phyloP scores from a whole-genome alignment of 1,139 yeast species.

The Suhomyces yuchorum region DNA sequence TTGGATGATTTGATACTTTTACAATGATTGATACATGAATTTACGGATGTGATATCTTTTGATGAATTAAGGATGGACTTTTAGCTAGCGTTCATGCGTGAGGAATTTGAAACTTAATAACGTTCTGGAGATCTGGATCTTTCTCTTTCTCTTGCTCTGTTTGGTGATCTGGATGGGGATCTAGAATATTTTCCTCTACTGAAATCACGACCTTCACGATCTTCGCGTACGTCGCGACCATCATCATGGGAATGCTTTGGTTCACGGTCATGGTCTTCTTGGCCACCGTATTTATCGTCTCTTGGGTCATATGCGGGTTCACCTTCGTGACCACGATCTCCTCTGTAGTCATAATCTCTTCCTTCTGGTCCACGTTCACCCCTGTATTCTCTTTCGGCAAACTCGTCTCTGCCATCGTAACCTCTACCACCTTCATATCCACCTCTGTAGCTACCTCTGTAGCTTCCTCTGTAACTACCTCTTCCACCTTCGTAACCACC shows the following conservation, averaged over 20 bases:
- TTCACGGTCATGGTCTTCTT: slow-evolving; percentile 17
- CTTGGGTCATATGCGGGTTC: slow-evolving; percentile 27
- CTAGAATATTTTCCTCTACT: slow-evolving; percentile 38
- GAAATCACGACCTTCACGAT: slow-evolving; percentile 18
- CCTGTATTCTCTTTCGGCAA: slow-evolving; percentile 20
- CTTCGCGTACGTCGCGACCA: slow-evolving; percentile 14
- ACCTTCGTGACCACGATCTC: slow-evolving; percentile 14
- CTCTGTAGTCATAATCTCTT: slow-evolving; percentile 22
- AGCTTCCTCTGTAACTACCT: slow-evolving; percentile 19
- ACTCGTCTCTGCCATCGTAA: slow-evolving; percentile 11
- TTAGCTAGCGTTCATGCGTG: slow-evolving; percentile 21
- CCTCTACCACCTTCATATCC: slow-evolving; percentile 8
- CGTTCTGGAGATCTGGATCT: slow-evolving; percentile 49
- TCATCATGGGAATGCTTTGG: slow-evolving; percentile 16
- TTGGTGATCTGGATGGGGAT: slow-evolving; percentile 46
- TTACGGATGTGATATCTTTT: slow-evolving; percentile 3
- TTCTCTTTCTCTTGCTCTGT: slow-evolving; percentile 26
- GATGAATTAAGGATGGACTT: background rate
- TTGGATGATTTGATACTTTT: slow-evolving; percentile 2
- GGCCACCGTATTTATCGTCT: slow-evolving; percentile 18
- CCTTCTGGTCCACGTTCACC: slow-evolving; percentile 20
- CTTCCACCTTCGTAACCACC: slow-evolving; percentile 13
- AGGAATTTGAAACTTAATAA: slow-evolving; percentile 25
- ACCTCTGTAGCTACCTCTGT: slow-evolving; percentile 12
- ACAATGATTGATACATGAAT: slow-evolving; percentile 3